phyloP scores from a whole-genome alignment of 805 yeast species.

The Clavispora phyllophila region DNA sequence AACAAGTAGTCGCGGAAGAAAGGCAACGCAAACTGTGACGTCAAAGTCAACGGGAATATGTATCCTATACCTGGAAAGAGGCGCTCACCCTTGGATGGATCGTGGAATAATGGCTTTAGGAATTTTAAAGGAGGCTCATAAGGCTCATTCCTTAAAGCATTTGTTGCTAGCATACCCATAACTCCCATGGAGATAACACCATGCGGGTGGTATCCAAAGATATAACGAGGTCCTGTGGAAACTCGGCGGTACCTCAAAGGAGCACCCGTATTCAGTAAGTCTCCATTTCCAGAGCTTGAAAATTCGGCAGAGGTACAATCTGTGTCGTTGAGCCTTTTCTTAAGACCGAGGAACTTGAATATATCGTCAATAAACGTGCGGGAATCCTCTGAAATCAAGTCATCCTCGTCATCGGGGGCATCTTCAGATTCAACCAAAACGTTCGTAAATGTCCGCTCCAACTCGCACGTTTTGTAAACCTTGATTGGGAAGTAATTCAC shows the following conservation, averaged over 20 bases:
- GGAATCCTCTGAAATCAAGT: slow-evolving; percentile 34
- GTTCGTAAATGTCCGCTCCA: slow-evolving; percentile 67
- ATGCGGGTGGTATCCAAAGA: slow-evolving; percentile 94
- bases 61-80: slow-evolving; percentile 80
- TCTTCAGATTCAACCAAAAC: slow-evolving; percentile 22
- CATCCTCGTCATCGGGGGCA: slow-evolving; percentile 34
- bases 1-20: slow-evolving; percentile 81
- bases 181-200: slow-evolving; percentile 93
- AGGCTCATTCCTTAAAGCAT: slow-evolving; percentile 39
- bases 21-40: slow-evolving; percentile 80
- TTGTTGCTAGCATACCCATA: slow-evolving; percentile 74
- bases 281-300: neutral
- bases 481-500: slow-evolving; percentile 76
- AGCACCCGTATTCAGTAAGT: neutral
- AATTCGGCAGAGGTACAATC: slow-evolving; percentile 11
- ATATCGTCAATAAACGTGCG: slow-evolving; percentile 31
- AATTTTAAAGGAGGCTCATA: slow-evolving; percentile 30
- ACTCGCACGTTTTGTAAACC: slow-evolving; percentile 60
- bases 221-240: slow-evolving; percentile 65
- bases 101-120: slow-evolving; percentile 40
- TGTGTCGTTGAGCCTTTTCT: slow-evolving; percentile 32
- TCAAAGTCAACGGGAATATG: slow-evolving; percentile 70
- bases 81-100: slow-evolving; percentile 65
- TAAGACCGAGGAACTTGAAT: slow-evolving; percentile 32
- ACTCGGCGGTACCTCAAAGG: slow-evolving; percentile 20